These are phyloP conservation scores for Claviceps pazoutovae DNA, from an alignment of 2,329 filamentous ascomycete species.

Conservation along the genomic window DNA sequence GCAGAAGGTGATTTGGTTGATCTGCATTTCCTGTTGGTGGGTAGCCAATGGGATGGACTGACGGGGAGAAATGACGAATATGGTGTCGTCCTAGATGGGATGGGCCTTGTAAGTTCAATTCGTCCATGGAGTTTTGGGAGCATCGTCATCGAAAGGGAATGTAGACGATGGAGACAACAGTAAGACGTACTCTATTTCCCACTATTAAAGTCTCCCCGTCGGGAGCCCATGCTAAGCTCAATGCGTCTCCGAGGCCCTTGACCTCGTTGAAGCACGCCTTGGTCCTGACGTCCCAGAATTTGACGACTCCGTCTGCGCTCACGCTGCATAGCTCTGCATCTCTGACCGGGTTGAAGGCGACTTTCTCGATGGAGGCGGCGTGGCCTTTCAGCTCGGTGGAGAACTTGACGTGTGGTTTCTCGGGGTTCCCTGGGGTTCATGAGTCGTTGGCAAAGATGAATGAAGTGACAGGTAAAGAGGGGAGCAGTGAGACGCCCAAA, in stretches of 20 bases:
- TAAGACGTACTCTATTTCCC: slow-evolving; percentile 49
- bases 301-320: slow-evolving; percentile 58
- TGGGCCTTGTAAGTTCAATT: background rate
- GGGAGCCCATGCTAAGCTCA: slow-evolving; percentile 61
- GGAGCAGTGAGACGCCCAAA: too few relatives aligned
- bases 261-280: slow-evolving; percentile 59
- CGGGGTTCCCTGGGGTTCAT: slow-evolving; percentile 52
- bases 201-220: slow-evolving; percentile 57
- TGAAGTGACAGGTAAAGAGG: background rate
- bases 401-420: slow-evolving; percentile 57
- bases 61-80: slow-evolving; percentile 49
- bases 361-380: slow-evolving; percentile 52
- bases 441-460: background rate
- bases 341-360: slow-evolving; percentile 64
- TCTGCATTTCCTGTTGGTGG: slow-evolving; percentile 48
- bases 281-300: slow-evolving; percentile 68
- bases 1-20: slow-evolving; percentile 61
- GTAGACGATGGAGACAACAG: background rate
- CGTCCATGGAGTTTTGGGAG: background rate
- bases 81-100: slow-evolving; percentile 38
- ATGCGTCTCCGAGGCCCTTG: slow-evolving; percentile 50
- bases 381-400: slow-evolving; percentile 64
- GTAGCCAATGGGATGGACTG: slow-evolving; percentile 40
- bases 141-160: background rate
- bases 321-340: slow-evolving; percentile 67